phyloP scores from a whole-genome alignment of 345 rosid genomes.

The Syzygium aqueum region DNA sequence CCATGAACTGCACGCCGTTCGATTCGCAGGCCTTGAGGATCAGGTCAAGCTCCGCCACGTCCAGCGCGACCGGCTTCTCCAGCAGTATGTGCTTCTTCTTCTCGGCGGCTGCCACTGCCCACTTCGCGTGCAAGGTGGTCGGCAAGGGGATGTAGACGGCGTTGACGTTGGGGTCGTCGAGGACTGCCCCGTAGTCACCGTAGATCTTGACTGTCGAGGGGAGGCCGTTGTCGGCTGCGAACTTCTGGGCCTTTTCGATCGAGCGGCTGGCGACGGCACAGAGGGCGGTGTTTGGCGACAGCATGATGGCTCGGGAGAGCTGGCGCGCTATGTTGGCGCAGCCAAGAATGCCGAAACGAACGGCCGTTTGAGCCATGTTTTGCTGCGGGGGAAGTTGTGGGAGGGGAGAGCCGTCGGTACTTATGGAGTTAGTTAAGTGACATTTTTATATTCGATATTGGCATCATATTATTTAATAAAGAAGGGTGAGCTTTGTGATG shows the following conservation, averaged over 20 bases:
- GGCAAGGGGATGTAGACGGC: conserved; percentile 35
- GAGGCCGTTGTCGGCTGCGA: conserved; percentile 20
- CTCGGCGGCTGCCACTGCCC: conserved; percentile 28
- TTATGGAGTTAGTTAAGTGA: not conserved
- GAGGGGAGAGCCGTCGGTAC: not conserved
- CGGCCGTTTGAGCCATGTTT: not conserved
- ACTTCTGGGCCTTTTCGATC: conserved; percentile 20
- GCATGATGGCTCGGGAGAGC: conserved; percentile 18
- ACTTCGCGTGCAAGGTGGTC: conserved; percentile 24
- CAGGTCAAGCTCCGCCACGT: conserved; percentile 12
- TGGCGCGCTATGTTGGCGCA: conserved; percentile 32
- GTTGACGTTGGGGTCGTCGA: conserved; percentile 25
- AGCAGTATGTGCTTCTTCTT: conserved; percentile 34
- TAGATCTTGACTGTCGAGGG: conserved; percentile 16
- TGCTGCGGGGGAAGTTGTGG: not conserved
- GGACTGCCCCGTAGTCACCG: conserved; percentile 27
- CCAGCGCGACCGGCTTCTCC: conserved; percentile 33
- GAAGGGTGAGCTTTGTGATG: not conserved
- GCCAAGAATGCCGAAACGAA: conserved; percentile 29
- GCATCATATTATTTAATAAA: not conserved
- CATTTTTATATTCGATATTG: not conserved
- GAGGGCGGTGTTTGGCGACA: conserved; percentile 21
- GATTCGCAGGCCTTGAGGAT: conserved; percentile 21
- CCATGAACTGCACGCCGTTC: conserved; percentile 38
- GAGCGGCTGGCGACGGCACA: conserved; percentile 30